Percentiles rank a stretch among this genome's conserved stretches.
Conservation (phyloP, 2,329 filamentous ascomycete species). For the Trichoderma citrinoviride region DNA sequence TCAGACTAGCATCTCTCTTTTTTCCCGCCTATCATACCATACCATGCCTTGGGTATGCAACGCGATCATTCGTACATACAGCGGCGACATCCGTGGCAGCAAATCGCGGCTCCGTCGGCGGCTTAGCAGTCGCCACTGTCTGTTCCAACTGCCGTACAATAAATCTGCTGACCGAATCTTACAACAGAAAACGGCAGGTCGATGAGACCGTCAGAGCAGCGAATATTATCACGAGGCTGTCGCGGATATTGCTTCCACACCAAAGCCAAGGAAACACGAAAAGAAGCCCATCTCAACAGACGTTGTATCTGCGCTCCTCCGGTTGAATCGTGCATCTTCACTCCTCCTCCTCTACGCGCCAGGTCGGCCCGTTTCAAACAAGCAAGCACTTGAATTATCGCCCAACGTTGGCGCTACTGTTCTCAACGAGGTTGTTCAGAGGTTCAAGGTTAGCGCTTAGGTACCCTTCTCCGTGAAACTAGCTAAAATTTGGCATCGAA, state of each 20-base stretch:
- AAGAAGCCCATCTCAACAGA: too few relatives aligned
- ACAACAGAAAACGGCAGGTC: constrained; percentile 14
- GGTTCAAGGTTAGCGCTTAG: not conserved
- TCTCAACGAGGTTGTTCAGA: not conserved
- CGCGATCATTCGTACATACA: not conserved
- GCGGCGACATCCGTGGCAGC: not conserved
- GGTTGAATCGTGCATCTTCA: too few relatives aligned
- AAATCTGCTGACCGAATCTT: not conserved
- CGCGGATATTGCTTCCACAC: not conserved
- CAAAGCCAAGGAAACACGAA: not conserved
- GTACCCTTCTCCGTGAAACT: not conserved
- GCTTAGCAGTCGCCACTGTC: not conserved
- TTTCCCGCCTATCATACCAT: not conserved
- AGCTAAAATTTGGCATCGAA: not conserved
- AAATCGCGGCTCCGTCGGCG: not conserved
- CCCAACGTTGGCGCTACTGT: not conserved
- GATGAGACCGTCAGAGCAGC: constrained; percentile 1
- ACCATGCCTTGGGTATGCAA: too few relatives aligned
- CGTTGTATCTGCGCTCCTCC: too few relatives aligned
- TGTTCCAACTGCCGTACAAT: not conserved
- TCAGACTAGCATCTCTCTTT: not conserved
- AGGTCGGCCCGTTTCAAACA: constrained; percentile 2
- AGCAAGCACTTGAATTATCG: not conserved
- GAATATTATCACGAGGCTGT: not conserved
- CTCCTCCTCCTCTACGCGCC: not conserved